Base-by-base conservation (phyloP, 2,329 filamentous ascomycete species). In the Ploettnerulaceae sp. region DNA sequence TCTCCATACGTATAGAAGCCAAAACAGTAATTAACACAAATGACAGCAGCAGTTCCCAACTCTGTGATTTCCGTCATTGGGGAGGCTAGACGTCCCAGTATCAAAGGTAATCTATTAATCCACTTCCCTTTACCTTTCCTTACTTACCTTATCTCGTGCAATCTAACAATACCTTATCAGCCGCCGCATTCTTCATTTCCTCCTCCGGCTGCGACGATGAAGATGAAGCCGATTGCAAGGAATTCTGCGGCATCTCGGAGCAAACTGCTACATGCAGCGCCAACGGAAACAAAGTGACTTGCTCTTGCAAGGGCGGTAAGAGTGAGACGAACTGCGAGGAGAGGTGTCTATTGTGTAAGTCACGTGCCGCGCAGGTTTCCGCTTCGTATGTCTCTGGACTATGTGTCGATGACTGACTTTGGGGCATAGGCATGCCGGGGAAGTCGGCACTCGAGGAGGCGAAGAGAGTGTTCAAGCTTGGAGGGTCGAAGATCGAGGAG, bases 331-430 rank as follows among this genome's bases (percentile, higher is more conserved):
- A 54, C n/a, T 54, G 51, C 39, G 51, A 54, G 39, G 51, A 54
- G 42, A 51, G 51, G 40, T 54, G 51, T 38, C 38, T 54, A 29
- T 47, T 54, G 38, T 54, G 51, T 54, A 54, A 22, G 51, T 54
- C 51, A 51, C 46, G 51, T 51, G 48, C 8, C 14, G 17, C 8
- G 9, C 37, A 12, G 1, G 11, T 22, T 14, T 24, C 7, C 8
- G 11, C 24, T 28, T 41, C 20, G 7, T 15, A 2, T 22, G 18
- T 24, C 7, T 26, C 15, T n/a, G 9, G 3, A 7, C 15, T 31
- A 15, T 17, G 7, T 21, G 6, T 18, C 21, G 14, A 21, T 26
- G 14, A 1, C 39, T 49, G 20, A 47, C 33, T n/a, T 39, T 9
- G 14, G 12, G 20, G 38, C 22, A 18, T 14, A 54, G 51, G 51